Conservation (phyloP, 306 rosid species). For the Crotalaria pallida region DNA sequence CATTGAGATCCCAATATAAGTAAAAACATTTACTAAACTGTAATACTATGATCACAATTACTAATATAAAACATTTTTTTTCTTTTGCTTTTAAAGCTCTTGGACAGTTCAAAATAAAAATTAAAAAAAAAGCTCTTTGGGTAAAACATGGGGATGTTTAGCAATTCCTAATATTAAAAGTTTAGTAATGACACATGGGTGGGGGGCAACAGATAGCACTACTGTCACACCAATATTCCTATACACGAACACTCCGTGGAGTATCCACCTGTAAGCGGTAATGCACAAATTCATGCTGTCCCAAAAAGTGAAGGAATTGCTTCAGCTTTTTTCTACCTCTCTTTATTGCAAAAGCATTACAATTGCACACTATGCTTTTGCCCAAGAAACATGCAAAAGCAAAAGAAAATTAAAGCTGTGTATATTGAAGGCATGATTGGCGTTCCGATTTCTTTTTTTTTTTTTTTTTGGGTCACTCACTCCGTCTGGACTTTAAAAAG, state of each 20-base stretch:
- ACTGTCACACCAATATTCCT: conserved; percentile 18
- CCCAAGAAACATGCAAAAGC: conserved; percentile 33
- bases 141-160: not conserved
- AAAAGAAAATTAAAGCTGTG: conserved; percentile 21
- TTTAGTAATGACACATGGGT: conserved; percentile 34
- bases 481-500: conserved; percentile 26
- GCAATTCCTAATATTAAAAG: not conserved
- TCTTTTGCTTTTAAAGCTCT: not conserved
- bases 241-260: conserved; percentile 4
- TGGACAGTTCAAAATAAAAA: no score
- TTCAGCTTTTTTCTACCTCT: conserved; percentile 25
- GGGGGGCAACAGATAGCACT: conserved; percentile 20
- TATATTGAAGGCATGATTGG: conserved; percentile 64
- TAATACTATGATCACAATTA: no score
- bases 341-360: conserved; percentile 8
- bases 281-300: conserved; percentile 29
- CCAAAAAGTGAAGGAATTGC: conserved; percentile 41
- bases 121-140: not conserved
- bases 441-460: no score
- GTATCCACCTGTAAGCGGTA: conserved; percentile 12
- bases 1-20: no score
- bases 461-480: conserved; percentile 5
- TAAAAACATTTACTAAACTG: no score
- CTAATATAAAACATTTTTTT: not conserved
- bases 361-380: conserved; percentile 17